phyloP scores from a whole-genome alignment of 805 yeast species.

The Hanseniaspora hatyaiensis region DNA sequence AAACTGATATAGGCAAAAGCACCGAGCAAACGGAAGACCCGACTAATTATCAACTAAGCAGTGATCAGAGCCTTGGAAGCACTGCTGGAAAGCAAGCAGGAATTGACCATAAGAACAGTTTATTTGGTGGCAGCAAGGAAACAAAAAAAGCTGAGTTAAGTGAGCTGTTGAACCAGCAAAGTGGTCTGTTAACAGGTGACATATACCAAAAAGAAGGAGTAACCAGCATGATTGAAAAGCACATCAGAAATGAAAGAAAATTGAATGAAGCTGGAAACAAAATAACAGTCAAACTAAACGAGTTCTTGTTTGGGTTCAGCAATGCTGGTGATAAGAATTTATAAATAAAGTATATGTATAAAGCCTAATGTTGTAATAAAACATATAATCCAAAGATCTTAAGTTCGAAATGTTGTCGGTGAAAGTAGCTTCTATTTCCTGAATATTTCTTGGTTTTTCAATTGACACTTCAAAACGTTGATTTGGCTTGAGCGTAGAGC shows the following conservation, averaged over 20 bases:
- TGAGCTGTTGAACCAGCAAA: no score
- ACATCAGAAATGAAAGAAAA: constrained; percentile 3
- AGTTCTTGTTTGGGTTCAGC: constrained; percentile 12
- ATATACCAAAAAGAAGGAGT: constrained; percentile 11
- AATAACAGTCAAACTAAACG: constrained; percentile 5
- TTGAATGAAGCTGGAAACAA: background rate
- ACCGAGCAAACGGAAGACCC: background rate
- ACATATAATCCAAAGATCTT: constrained; percentile 2
- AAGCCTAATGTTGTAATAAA: background rate
- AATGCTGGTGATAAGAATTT: constrained; percentile 5
- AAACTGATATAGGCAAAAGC: background rate
- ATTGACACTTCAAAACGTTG: background rate
- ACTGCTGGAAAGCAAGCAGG: no score
- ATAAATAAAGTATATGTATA: background rate
- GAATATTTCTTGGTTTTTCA: background rate
- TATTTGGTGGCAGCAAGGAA: background rate
- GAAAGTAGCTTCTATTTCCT: background rate
- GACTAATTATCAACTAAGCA: no score
- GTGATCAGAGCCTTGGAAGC: no score
- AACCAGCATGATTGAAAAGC: background rate
- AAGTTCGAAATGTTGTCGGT: background rate
- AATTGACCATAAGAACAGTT: no score
- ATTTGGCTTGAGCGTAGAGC: no score
- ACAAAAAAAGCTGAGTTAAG: no score
- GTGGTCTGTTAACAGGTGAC: constrained; percentile 2